phyloP scores from a whole-genome alignment of 2,329 filamentous ascomycete genomes.

The Aphanocladium album region DNA sequence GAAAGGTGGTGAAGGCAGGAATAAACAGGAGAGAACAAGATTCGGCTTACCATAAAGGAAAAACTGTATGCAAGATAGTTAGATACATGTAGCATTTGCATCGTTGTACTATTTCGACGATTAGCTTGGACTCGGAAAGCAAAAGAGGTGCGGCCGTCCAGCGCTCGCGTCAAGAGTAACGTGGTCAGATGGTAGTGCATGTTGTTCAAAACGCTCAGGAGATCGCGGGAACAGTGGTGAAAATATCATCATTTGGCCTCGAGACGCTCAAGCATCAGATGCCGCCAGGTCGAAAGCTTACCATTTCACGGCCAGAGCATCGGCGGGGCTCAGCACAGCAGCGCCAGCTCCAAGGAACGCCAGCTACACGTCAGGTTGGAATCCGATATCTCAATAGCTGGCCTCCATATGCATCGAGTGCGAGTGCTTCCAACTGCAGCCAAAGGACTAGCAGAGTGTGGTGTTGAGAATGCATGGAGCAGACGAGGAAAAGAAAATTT shows the following conservation, averaged over 20 bases:
- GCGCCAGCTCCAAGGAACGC: background rate
- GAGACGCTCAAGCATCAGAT: background rate
- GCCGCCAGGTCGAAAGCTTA: conserved; percentile 12
- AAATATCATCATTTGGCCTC: conserved; percentile 46
- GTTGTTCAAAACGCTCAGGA: conserved; percentile 60
- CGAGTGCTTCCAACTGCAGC: background rate
- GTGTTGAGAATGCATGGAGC: conserved; percentile 1
- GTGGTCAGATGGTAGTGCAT: conserved; percentile 71
- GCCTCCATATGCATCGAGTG: no score
- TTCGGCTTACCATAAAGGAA: conserved; percentile 1
- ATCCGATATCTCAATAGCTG: background rate
- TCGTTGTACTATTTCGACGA: background rate
- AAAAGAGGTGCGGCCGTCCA: background rate
- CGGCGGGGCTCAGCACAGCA: background rate
- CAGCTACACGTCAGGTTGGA: background rate
- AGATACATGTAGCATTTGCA: background rate
- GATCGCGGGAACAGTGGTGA: conserved; percentile 57
- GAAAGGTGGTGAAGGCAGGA: background rate
- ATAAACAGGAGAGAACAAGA: background rate
- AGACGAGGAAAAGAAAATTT: conserved; percentile 13
- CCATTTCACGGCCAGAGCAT: background rate
- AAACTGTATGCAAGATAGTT: background rate
- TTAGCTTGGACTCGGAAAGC: background rate
- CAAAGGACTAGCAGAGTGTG: background rate
- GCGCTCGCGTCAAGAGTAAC: conserved; percentile 3